These are phyloP conservation scores for Phycomyces blakesleeanus DNA, from an alignment of 192 early-diverging fungal species.

Conservation along the genomic window DNA sequence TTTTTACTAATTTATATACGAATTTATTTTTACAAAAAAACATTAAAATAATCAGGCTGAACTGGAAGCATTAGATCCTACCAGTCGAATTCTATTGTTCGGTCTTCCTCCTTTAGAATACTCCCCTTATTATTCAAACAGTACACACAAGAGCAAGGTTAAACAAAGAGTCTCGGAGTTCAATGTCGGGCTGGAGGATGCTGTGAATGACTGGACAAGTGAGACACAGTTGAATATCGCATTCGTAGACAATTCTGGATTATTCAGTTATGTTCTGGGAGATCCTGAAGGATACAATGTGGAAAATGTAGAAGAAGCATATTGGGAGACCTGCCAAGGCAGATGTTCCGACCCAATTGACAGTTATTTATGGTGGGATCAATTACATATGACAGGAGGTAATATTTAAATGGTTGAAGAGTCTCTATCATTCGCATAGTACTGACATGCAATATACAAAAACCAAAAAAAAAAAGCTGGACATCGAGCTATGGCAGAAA, in stretches of 20 bases:
- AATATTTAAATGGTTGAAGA: too few species aligned
- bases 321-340: constrained; percentile 36
- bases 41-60: constrained; percentile 6
- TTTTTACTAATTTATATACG: too few species aligned
- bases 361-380: constrained; percentile 39
- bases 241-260: constrained; percentile 16
- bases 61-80: constrained; percentile 6
- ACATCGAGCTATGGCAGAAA: neutral
- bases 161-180: neutral
- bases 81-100: constrained; percentile 16
- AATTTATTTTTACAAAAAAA: too few species aligned
- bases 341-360: constrained; percentile 23
- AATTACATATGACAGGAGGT: constrained; percentile 33
- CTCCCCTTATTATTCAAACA: constrained; percentile 21
- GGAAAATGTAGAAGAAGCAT: constrained; percentile 23
- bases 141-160: neutral
- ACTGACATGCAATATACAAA: too few species aligned
- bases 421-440: too few species aligned
- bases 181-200: constrained; percentile 26
- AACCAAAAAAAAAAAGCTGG: constrained; percentile 1
- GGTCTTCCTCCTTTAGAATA: constrained; percentile 34
- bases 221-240: constrained; percentile 2
- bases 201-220: constrained; percentile 11
- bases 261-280: constrained; percentile 24
- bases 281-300: constrained; percentile 20